Conservation (phyloP, 768 basidiomycete genomes). For the Tremella yokohamensis region DNA sequence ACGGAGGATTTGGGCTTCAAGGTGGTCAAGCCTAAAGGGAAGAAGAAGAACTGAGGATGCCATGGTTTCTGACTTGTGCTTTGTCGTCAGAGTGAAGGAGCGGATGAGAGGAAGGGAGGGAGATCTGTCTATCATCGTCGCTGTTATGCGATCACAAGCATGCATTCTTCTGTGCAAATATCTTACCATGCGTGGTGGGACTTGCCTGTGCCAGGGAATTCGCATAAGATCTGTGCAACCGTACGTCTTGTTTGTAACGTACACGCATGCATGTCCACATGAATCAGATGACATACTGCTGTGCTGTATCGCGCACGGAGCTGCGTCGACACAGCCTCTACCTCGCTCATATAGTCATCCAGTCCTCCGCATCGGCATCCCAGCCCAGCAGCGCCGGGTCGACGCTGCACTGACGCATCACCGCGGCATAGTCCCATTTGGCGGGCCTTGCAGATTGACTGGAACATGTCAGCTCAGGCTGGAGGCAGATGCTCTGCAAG, state of each 20-base stretch:
- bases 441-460: not conserved
- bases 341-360: constrained; percentile 15
- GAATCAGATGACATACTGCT: no score
- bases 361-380: constrained; percentile 40
- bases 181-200: no score
- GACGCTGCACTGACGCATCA: constrained; percentile 38
- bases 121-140: no score
- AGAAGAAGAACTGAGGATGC: constrained; percentile 58
- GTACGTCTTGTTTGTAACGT: no score
- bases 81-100: not conserved
- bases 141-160: not conserved
- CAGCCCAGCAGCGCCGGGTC: constrained; percentile 45
- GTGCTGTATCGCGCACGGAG: no score
- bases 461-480: no score
- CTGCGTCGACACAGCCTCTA: no score
- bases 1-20: constrained; percentile 81
- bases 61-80: not conserved
- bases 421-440: constrained; percentile 35
- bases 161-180: constrained; percentile 1
- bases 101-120: not conserved
- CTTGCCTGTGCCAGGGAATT: no score
- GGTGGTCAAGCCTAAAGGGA: constrained; percentile 86
- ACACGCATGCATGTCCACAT: no score
- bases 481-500: no score
- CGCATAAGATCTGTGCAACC: no score